A percentile compares a stretch with the other conserved stretches of the same genome.
phyloP scores from a whole-genome alignment of 768 basidiomycete species.

The Amanita pallidorosea region DNA sequence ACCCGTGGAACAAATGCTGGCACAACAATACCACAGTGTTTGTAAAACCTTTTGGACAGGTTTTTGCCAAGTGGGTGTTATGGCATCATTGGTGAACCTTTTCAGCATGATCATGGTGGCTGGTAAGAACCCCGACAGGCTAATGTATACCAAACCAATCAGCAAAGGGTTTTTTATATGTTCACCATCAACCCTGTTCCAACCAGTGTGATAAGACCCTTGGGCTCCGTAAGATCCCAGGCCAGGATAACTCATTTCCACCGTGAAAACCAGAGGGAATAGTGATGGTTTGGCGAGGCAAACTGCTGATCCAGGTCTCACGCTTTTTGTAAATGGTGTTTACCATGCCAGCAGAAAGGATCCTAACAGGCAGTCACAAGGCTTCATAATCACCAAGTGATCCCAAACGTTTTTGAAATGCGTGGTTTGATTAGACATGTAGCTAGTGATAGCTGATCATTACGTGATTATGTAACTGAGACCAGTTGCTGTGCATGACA shows the following conservation, averaged over 20 bases:
- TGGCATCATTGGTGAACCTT: not conserved
- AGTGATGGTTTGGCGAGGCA: not conserved
- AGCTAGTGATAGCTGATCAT: too few species aligned
- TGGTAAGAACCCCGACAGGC: not conserved
- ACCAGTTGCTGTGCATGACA: too few species aligned
- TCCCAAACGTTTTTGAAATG: not conserved
- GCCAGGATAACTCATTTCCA: not conserved
- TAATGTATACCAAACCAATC: not conserved
- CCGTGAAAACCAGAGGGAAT: not conserved
- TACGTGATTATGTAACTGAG: too few species aligned
- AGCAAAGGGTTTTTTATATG: not conserved
- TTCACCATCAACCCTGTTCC: not conserved
- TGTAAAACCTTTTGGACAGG: not conserved
- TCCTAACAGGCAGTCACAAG: not conserved
- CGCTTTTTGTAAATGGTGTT: not conserved
- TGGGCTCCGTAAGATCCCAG: not conserved
- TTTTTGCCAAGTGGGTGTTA: not conserved
- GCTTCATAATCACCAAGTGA: not conserved
- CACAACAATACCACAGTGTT: too few species aligned
- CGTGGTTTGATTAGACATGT: not conserved
- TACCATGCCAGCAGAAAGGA: not conserved
- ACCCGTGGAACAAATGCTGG: too few species aligned
- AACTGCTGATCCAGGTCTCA: not conserved
- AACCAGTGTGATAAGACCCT: not conserved
- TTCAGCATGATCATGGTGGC: not conserved